Conservation (phyloP, 305 asterid species). For the Solanum hybrid region DNA sequence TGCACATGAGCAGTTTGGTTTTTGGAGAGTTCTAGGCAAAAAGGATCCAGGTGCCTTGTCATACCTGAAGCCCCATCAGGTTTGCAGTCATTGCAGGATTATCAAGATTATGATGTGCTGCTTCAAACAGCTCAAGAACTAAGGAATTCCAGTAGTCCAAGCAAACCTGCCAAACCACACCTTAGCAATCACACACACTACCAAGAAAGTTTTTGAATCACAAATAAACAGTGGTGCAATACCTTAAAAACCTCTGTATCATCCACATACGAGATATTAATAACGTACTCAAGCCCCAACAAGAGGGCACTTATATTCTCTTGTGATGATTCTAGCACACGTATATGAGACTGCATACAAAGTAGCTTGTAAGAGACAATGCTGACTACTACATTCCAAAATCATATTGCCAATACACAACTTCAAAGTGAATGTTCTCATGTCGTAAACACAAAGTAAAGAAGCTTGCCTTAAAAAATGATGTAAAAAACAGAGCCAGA, state of each 20-base stretch:
- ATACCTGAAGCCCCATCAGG: constrained; percentile 89
- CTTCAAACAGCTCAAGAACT: constrained; percentile 87
- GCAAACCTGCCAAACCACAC: constrained; percentile 57
- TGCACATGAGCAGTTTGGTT: neutral
- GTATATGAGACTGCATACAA: constrained; percentile 75
- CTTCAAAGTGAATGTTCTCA: neutral
- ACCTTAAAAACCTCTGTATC: constrained; percentile 99
- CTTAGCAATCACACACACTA: neutral
- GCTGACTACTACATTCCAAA: neutral
- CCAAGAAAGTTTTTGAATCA: neutral
- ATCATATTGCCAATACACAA: neutral
- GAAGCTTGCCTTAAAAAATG: constrained; percentile 74
- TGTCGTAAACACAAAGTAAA: neutral
- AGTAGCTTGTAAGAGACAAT: neutral
- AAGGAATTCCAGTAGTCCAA: constrained; percentile 96
- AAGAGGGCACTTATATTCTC: constrained; percentile 63
- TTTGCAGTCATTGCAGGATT: constrained; percentile 54
- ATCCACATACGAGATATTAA: constrained; percentile 85
- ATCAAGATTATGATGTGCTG: constrained; percentile 71
- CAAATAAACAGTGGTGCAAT: constrained; percentile 3
- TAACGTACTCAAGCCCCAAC: constrained; percentile 87
- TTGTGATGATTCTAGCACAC: constrained; percentile 69
- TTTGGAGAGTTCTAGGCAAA: neutral
- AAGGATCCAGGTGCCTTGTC: neutral
- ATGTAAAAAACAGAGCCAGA: constrained; percentile 89